Conservation (phyloP, 139 green algal genomes). For the Chlorella sorokiniana region DNA sequence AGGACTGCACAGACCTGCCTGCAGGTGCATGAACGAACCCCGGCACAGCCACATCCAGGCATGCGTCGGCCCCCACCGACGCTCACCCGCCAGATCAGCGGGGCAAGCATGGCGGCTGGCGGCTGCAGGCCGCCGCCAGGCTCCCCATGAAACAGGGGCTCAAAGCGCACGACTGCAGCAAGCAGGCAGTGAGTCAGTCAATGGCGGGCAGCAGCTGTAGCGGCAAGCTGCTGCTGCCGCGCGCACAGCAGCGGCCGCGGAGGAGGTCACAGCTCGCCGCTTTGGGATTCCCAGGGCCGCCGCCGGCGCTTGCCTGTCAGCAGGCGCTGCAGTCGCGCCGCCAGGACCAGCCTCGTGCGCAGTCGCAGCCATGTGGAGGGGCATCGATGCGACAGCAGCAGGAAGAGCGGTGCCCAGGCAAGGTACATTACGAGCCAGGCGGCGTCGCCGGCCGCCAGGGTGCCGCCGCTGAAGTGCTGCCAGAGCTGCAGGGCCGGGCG, state of each 20-base stretch:
- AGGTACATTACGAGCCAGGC: slow-evolving; percentile 6
- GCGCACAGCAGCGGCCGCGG: background rate
- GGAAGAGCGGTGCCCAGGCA: slow-evolving; percentile 8
- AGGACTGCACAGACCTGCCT: background rate
- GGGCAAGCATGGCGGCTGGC: background rate
- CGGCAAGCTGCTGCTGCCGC: background rate
- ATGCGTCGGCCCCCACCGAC: background rate
- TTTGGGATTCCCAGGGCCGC: too few species aligned
- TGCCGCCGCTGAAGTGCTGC: background rate
- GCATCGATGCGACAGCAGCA: background rate
- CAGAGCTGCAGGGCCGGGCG: background rate
- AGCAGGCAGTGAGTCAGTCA: background rate
- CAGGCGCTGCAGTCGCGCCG: background rate
- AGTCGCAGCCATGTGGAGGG: background rate
- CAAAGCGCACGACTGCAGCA: slow-evolving; percentile 14
- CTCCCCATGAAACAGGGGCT: background rate
- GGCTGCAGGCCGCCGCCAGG: background rate
- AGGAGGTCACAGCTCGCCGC: too few species aligned
- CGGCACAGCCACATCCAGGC: background rate
- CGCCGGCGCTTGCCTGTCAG: background rate
- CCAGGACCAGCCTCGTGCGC: slow-evolving; percentile 8
- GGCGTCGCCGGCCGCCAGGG: background rate
- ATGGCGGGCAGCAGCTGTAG: background rate
- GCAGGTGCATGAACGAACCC: background rate
- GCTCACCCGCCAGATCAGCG: slow-evolving; percentile 21